These are phyloP conservation scores for Mycosarcoma mackinlayi DNA, from an alignment of 1,284 basidiomycete species.

Conservation along the genomic window DNA sequence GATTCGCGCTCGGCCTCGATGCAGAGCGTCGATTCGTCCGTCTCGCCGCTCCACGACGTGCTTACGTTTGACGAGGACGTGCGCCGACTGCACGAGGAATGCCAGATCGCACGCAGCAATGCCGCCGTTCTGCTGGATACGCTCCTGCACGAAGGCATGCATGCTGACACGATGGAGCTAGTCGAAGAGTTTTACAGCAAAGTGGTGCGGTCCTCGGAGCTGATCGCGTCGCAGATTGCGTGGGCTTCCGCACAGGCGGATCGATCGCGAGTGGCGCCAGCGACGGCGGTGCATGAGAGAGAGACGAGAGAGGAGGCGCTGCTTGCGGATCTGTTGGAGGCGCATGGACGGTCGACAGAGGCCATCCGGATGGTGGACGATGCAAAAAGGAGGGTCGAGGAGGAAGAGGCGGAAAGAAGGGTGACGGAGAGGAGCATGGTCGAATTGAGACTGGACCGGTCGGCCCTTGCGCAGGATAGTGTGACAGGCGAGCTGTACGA, in stretches of 20 bases:
- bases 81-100: slow-evolving; percentile 56
- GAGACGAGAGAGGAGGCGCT: slow-evolving; percentile 50
- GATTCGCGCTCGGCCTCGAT: slow-evolving; percentile 10
- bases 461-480: slow-evolving; percentile 37
- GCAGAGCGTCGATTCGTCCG: background rate
- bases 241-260: slow-evolving; percentile 58
- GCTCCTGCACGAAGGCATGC: slow-evolving; percentile 37
- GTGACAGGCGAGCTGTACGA: slow-evolving; percentile 42
- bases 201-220: slow-evolving; percentile 37
- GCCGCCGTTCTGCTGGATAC: slow-evolving; percentile 50
- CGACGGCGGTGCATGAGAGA: slow-evolving; percentile 1
- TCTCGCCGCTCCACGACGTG: slow-evolving; percentile 2
- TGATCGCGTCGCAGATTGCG: slow-evolving; percentile 49
- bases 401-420: slow-evolving; percentile 52
- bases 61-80: slow-evolving; percentile 45
- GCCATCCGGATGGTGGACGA: slow-evolving; percentile 43
- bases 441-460: slow-evolving; percentile 50
- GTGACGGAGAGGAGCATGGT: slow-evolving; percentile 49
- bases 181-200: slow-evolving; percentile 51
- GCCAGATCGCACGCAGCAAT: slow-evolving; percentile 51
- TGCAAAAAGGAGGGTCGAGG: slow-evolving; percentile 22
- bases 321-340: slow-evolving; percentile 54
- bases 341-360: slow-evolving; percentile 44
- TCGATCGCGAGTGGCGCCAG: slow-evolving; percentile 7
- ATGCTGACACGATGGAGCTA: slow-evolving; percentile 15